Conservation (phyloP, 176 grass and related monocot species). For the Themeda triandra region DNA sequence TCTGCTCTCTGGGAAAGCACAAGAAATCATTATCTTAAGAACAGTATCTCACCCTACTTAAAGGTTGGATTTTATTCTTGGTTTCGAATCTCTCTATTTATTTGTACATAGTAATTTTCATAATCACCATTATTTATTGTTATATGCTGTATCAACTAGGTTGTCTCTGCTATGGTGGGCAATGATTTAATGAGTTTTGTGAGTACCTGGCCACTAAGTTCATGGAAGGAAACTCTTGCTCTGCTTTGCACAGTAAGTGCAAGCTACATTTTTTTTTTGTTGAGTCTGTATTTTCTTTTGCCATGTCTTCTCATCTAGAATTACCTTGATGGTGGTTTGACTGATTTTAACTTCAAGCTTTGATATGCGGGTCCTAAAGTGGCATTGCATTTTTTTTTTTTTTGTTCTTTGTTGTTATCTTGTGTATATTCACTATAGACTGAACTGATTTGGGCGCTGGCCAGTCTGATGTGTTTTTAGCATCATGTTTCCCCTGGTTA, state of each 20-base stretch:
- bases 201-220: slow-evolving; percentile 86
- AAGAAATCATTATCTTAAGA: slow-evolving; percentile 80
- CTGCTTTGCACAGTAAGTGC: slow-evolving; percentile 91
- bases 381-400: not conserved
- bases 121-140: slow-evolving; percentile 18
- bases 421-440: not conserved
- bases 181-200: slow-evolving; percentile 91
- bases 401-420: slow-evolving; percentile 18
- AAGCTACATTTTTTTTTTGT: slow-evolving; percentile 13
- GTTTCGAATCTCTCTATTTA: slow-evolving; percentile 12
- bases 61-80: slow-evolving; percentile 47
- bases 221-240: slow-evolving; percentile 98
- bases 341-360: not conserved
- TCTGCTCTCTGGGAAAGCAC: slow-evolving; percentile 85
- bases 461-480: not conserved
- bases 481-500: slow-evolving; percentile 23
- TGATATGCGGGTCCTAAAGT: not conserved
- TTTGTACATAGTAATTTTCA: slow-evolving; percentile 4
- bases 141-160: slow-evolving; percentile 39
- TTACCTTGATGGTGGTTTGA: not conserved
- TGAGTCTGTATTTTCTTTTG: not conserved
- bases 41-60: slow-evolving; percentile 73
- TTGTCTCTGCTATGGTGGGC: slow-evolving; percentile 93
- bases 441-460: not conserved
- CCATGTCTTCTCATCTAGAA: not conserved